Evolutionary conservation across 495 filamentous ascomycete species (phyloP), one percentile per base, ranked within the genome.

Genomic region (Xylaria grammica): DNA sequence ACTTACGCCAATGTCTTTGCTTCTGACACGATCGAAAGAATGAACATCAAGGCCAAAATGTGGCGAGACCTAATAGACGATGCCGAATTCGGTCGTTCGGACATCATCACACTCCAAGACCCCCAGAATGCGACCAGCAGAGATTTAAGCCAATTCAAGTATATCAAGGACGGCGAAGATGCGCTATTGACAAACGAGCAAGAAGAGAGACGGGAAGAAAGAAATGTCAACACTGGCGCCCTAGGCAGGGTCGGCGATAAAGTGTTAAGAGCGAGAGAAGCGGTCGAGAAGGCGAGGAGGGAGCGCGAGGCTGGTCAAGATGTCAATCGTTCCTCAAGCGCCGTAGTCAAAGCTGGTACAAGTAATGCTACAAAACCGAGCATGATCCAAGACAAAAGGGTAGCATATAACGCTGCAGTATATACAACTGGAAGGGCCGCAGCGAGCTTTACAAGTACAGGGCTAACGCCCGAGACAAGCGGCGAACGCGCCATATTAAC

Each of bases 1-100:
- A 85, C 72, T 42, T 91, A 92, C 40, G 93, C 92, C 36, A 98
- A 98, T 78, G 96, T 97, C 7, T 99, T 97, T 72, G 87, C 93
- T 10, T 97, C 89, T 86, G 95, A 98, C 72, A 99, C 95, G 2
- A 85, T 98, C 11, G 92, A 98, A 75, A 84, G 92, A 66, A 84
- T 98, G 74, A 99, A 99, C 78, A 89, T 98, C 76, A 99, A 98
- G 80, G 87, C 94, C 55, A 99, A 97, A 86, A 88, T 96, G 81
- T 99, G 95, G 95, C 83, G 82, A 57, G 95, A 99, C 76, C 78
- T 99, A 5, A 88, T 98, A 17, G 91, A 87, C 69, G 94, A 98
- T 67, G 84, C 84, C 65, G 92, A 94, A 65, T 99, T 99, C 69
- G 83, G 84, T 45, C 86, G 96, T 60, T 92, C 91, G 69, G 95